Conservation (phyloP, 2,329 filamentous ascomycete genomes). For the Thelonectria olida region DNA sequence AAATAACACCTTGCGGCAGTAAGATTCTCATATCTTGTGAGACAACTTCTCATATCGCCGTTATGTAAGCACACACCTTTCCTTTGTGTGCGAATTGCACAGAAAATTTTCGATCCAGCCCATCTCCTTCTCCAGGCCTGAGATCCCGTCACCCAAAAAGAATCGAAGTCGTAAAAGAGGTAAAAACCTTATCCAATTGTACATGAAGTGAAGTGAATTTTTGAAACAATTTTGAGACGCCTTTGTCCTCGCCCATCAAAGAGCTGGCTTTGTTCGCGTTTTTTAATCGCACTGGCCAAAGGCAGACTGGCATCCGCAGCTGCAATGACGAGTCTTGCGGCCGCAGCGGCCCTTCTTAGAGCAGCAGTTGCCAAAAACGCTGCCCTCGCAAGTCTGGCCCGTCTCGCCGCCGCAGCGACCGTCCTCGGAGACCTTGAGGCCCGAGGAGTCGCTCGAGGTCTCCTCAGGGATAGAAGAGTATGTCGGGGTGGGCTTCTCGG, state of each 20-base stretch:
- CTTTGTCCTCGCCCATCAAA: not conserved
- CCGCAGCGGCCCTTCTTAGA: slow-evolving; percentile 52
- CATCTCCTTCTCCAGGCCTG: slow-evolving; percentile 21
- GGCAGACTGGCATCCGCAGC: slow-evolving; percentile 47
- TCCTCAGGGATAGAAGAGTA: slow-evolving; percentile 23
- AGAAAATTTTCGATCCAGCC: slow-evolving; percentile 11
- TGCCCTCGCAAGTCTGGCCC: slow-evolving; percentile 53
- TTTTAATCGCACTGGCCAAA: slow-evolving; percentile 46
- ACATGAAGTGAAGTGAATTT: slow-evolving; percentile 35
- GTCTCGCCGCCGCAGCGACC: slow-evolving; percentile 52
- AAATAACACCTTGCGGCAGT: slow-evolving; percentile 1
- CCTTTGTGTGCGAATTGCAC: slow-evolving; percentile 5
- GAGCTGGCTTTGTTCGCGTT: not conserved
- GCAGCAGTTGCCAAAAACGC: slow-evolving; percentile 54
- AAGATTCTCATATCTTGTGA: slow-evolving; percentile 12
- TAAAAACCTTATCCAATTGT: slow-evolving; percentile 32
- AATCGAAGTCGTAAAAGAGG: slow-evolving; percentile 21
- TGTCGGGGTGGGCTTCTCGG: slow-evolving; percentile 12
- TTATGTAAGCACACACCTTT: slow-evolving; percentile 8
- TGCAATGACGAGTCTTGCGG: slow-evolving; percentile 46
- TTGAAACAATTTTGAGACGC: not conserved
- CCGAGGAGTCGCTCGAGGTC: slow-evolving; percentile 23
- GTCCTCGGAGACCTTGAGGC: slow-evolving; percentile 47
- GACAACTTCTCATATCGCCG: slow-evolving; percentile 12
- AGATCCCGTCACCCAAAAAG: slow-evolving; percentile 15